Conservation (phyloP, 345 rosid species). For the Rhodamnia rubescens region DNA sequence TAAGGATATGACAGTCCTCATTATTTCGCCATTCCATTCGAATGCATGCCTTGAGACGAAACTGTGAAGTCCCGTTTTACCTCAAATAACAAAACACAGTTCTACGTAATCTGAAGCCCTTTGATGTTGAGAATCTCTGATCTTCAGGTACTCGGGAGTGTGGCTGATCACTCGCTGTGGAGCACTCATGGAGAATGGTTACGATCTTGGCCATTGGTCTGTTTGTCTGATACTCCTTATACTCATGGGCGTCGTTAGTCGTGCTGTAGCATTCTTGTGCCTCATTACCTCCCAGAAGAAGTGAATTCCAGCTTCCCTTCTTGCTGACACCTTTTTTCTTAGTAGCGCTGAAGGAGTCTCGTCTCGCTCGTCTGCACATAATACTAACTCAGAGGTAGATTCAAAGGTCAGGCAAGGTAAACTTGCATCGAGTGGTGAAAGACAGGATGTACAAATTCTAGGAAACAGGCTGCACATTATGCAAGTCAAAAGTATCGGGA, state of each 20-base stretch:
- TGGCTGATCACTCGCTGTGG: constrained; percentile 89
- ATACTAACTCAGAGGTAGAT: not conserved
- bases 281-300: constrained; percentile 61
- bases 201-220: constrained; percentile 45
- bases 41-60: not conserved
- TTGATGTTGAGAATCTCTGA: not conserved
- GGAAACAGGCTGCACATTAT: not conserved
- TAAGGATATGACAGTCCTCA: not conserved
- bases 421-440: not conserved
- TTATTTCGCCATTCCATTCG: not conserved
- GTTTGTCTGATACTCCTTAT: constrained; percentile 47
- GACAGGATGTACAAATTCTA: not conserved
- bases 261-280: constrained; percentile 44
- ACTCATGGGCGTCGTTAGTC: constrained; percentile 37
- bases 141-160: constrained; percentile 70
- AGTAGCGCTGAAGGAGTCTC: not conserved
- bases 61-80: not conserved
- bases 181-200: constrained; percentile 40
- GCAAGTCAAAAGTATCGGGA: not conserved
- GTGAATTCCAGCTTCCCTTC: constrained; percentile 11
- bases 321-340: not conserved
- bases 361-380: not conserved
- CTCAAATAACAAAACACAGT: not conserved
- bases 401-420: not conserved
- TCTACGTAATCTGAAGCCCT: not conserved